Percentiles rank a stretch among this genome's conserved stretches.
These are phyloP conservation scores for Psophocarpus tetragonolobus DNA, from an alignment of 306 rosid genomes.

Conservation along the genomic window DNA sequence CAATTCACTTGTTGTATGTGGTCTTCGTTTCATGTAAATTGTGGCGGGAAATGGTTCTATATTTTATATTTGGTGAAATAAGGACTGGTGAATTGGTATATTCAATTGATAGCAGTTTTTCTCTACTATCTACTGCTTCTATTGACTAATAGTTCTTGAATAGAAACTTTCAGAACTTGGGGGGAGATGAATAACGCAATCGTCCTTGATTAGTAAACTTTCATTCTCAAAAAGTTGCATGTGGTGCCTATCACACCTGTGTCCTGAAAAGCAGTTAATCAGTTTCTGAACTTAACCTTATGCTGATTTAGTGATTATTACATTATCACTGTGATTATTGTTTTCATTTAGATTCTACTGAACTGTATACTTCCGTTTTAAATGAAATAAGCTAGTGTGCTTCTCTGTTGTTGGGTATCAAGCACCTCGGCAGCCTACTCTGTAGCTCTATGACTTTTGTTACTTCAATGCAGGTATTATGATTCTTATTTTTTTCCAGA, in stretches of 20 bases:
- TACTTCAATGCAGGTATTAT: conserved; percentile 5
- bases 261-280: conserved; percentile 48
- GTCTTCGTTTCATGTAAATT: conserved; percentile 18
- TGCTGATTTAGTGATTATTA: neutral
- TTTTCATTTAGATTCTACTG: neutral
- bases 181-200: conserved; percentile 41
- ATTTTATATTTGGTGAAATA: conserved; percentile 15
- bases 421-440: neutral
- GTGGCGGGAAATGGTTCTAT: conserved; percentile 53
- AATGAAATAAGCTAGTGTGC: neutral
- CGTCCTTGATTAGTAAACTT: conserved; percentile 42
- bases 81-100: conserved; percentile 40
- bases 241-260: conserved; percentile 46
- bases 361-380: neutral
- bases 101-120: conserved; percentile 3
- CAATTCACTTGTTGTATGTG: neutral
- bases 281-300: neutral
- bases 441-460: neutral
- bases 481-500: conserved; percentile 21
- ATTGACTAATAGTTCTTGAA: neutral
- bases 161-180: conserved; percentile 38
- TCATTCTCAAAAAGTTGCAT: conserved; percentile 41
- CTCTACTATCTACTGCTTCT: neutral
- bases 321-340: neutral
- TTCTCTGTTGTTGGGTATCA: conserved; percentile 7